phyloP scores from a whole-genome alignment of 164 flowering plant species.

The Liriodendron chinense region DNA sequence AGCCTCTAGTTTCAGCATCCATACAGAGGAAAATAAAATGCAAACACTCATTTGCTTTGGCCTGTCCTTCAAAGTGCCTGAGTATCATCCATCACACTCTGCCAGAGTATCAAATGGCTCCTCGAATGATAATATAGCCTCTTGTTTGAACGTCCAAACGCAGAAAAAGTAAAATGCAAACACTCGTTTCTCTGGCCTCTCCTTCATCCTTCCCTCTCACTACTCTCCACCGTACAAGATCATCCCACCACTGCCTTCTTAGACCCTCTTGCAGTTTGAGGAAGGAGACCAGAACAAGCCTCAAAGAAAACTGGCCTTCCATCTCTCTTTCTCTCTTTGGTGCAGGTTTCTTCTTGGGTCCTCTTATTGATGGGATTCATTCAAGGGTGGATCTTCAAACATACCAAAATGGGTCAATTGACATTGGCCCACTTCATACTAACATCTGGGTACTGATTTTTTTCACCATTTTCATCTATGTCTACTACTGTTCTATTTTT shows the following conservation, averaged over 20 bases:
- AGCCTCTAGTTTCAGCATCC: no score
- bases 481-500: neutral
- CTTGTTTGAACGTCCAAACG: neutral
- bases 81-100: no score
- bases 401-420: conserved; percentile 68
- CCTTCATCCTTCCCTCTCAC: conserved; percentile 11
- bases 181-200: conserved; percentile 9
- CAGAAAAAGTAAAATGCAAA: neutral
- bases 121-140: neutral
- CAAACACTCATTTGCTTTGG: no score
- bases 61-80: no score
- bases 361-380: conserved; percentile 79
- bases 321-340: conserved; percentile 59
- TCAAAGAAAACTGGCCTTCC: conserved; percentile 41
- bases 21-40: no score
- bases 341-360: conserved; percentile 76
- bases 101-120: no score
- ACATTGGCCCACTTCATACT: conserved; percentile 81
- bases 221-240: conserved; percentile 9
- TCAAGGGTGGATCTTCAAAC: conserved; percentile 69
- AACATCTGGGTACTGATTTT: conserved; percentile 57
- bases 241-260: neutral
- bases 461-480: neutral
- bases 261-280: conserved; percentile 29
- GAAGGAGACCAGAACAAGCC: conserved; percentile 27